Base-by-base conservation (phyloP, 352 stramenopile genomes). In the Pythium chondricola region DNA sequence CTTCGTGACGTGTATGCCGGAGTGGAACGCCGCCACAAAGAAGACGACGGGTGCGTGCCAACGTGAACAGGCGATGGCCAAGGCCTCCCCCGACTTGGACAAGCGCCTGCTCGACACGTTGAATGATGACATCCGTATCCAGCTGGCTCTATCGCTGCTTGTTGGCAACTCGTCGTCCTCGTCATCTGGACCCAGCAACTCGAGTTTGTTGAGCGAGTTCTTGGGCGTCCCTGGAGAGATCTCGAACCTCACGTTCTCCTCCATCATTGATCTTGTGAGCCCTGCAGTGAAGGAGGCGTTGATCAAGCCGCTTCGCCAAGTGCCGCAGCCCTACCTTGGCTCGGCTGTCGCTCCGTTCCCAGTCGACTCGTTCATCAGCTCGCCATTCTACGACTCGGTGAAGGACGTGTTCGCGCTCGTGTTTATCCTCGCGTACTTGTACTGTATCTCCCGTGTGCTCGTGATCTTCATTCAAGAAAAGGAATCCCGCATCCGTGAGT, bases 381-480 rank as follows among this genome's bases (percentile, higher is more conserved):
- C 77, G 3, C 58, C 66, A 8, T 95, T 96, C 44, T 95, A 89
- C 52, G 67, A 81, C 35, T 51, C 68, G 30, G 71, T 94, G 22
- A 62, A 68, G 25, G 64, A 78, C 33, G 67, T 93, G 9, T 94
- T 95, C 38, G 63, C 79, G 2, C 71, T 97, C 33, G 77, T 97
- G 18, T 97, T 97, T 57, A 82, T 97, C 44, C 62, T 97, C 21
- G 75, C 86, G 21, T 97, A 96, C 46, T 43, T 97, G 52, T 97
- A 95, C 64, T 85, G 72, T 5, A 75, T 95, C 18, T 96, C 86
- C 6, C 66, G 80, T 1, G 69, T 97, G 35, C 60, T 97, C 14
- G 77, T 91, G 3, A 69, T 77, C 5, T 71, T 98, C 25, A 96
- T 98, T 14, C 69, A 82, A 36, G 93, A 98, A 53, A 97, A 98